Evolutionary conservation across 257 asterid genomes (phyloP).

Genomic region (Jacaranda mimosifolia): DNA sequence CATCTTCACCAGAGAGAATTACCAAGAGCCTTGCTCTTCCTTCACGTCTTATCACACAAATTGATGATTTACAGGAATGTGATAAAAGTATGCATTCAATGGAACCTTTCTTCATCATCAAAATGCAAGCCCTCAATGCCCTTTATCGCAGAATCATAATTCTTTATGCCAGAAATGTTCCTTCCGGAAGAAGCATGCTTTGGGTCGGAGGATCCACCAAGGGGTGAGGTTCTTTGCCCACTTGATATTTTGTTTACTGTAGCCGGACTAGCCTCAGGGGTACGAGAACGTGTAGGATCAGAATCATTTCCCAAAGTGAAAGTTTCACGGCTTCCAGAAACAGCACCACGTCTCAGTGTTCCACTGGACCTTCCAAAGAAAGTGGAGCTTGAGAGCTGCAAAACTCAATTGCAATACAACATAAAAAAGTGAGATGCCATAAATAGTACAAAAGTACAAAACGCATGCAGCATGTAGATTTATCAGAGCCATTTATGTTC

Average conservation of each 20-base stretch:
- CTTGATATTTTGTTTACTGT: conserved; percentile 59
- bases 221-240: conserved; percentile 69
- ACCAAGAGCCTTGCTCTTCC: conserved; percentile 31
- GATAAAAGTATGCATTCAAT: conserved; percentile 33
- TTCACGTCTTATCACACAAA: conserved; percentile 42
- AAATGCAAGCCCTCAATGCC: conserved; percentile 77
- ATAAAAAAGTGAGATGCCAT: background rate
- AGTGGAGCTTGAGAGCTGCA: conserved; percentile 81
- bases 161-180: conserved; percentile 56
- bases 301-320: conserved; percentile 67
- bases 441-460: conserved; percentile 14
- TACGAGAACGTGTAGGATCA: conserved; percentile 70
- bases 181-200: conserved; percentile 66
- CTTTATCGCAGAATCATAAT: conserved; percentile 69
- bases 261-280: conserved; percentile 81
- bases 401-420: conserved; percentile 24
- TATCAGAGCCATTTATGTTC: background rate
- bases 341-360: conserved; percentile 69
- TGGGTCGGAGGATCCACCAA: conserved; percentile 73
- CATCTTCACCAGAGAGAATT: conserved; percentile 27
- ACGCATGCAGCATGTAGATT: conserved; percentile 27
- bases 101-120: conserved; percentile 68
- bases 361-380: conserved; percentile 87
- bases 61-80: conserved; percentile 46
- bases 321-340: conserved; percentile 73